Conservation (phyloP, 768 basidiomycete species). For the Gymnopilus junonius region DNA sequence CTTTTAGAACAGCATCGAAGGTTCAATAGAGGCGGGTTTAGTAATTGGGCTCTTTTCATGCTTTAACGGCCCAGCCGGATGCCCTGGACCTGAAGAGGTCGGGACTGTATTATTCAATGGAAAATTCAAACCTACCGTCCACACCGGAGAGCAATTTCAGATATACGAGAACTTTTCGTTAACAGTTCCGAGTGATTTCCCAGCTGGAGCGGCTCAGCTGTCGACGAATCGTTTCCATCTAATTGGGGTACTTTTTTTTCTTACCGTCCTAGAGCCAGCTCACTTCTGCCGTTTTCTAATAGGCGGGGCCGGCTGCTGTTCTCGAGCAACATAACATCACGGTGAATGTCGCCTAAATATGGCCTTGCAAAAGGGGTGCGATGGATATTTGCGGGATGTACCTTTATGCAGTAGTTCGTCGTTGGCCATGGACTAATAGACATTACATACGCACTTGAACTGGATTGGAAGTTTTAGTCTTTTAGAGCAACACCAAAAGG, state of each 20-base stretch:
- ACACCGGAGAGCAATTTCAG: constrained; percentile 23
- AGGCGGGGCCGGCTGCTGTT: constrained; percentile 32
- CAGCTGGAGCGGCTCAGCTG: constrained; percentile 29
- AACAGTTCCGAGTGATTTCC: constrained; percentile 29
- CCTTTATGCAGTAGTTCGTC: no score
- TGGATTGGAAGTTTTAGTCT: no score
- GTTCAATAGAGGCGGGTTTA: constrained; percentile 48
- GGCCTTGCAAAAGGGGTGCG: not conserved
- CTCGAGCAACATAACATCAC: constrained; percentile 32
- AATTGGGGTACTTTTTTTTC: constrained; percentile 31
- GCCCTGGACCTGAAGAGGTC: constrained; percentile 28
- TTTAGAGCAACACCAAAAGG: no score
- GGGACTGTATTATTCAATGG: constrained; percentile 49
- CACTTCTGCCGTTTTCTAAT: not conserved
- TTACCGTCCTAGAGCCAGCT: not conserved
- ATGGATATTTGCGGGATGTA: no score
- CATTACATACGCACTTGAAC: no score
- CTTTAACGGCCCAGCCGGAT: constrained; percentile 19
- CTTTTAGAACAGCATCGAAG: constrained; percentile 39
- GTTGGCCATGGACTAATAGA: no score
- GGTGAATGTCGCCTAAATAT: constrained; percentile 11
- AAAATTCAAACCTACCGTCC: constrained; percentile 36
- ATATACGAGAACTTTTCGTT: constrained; percentile 53
- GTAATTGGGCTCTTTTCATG: constrained; percentile 48
- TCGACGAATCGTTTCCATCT: constrained; percentile 34